These are phyloP conservation scores for Penicillium sp. DNA, from an alignment of 2,329 filamentous ascomycete species.

Conservation along the genomic window DNA sequence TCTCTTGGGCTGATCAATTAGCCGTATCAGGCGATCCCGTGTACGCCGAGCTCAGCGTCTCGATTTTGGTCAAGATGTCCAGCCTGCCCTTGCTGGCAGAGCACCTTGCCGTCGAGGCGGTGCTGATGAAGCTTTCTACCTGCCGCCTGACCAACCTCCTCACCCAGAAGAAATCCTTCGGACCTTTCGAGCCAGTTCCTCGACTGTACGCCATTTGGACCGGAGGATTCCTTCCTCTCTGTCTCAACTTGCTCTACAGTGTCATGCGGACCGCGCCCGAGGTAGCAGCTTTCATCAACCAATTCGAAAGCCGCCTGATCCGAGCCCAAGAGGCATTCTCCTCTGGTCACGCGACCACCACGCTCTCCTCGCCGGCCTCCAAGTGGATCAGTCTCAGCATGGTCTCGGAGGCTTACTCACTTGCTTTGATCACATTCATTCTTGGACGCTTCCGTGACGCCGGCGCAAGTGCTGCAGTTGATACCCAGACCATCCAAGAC, in stretches of 20 bases:
- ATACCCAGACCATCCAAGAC: slow-evolving; percentile 65
- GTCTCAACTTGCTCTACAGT: slow-evolving; percentile 82
- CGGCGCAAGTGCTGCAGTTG: slow-evolving; percentile 64
- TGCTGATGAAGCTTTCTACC: slow-evolving; percentile 76
- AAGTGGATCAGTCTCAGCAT: slow-evolving; percentile 71
- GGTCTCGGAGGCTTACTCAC: slow-evolving; percentile 75
- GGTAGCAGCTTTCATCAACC: slow-evolving; percentile 82
- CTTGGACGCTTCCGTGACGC: slow-evolving; percentile 65
- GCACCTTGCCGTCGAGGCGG: slow-evolving; percentile 82
- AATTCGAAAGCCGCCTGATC: slow-evolving; percentile 77
- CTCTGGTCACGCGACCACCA: slow-evolving; percentile 49
- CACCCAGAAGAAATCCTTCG: slow-evolving; percentile 66
- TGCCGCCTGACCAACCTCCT: slow-evolving; percentile 79
- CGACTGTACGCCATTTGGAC: slow-evolving; percentile 90
- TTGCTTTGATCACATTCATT: slow-evolving; percentile 74
- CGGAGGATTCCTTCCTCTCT: slow-evolving; percentile 81
- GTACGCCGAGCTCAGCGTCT: slow-evolving; percentile 87
- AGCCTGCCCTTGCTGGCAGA: slow-evolving; percentile 80
- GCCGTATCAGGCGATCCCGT: slow-evolving; percentile 78
- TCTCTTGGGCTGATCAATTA: slow-evolving; percentile 89
- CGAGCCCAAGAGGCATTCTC: slow-evolving; percentile 74
- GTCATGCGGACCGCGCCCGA: slow-evolving; percentile 82
- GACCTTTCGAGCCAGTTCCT: slow-evolving; percentile 74
- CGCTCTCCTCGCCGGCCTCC: slow-evolving; percentile 45
- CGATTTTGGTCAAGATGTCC: slow-evolving; percentile 87